Conservation (phyloP, 2,329 filamentous ascomycete genomes). For the Aspergillus brunneoviolaceus region DNA sequence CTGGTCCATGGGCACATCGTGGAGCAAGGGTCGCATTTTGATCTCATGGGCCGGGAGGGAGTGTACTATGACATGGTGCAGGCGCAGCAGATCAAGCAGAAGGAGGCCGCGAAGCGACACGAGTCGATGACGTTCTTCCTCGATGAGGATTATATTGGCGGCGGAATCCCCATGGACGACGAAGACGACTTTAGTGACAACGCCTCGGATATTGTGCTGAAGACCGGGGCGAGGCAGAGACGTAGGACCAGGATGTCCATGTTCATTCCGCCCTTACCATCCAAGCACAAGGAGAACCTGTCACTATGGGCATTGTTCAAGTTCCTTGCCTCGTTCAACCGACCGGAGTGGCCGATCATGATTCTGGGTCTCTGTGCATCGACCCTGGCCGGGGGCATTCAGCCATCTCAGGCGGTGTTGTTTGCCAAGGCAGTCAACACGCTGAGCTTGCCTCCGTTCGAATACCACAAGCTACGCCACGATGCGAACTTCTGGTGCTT, state of each 20-base stretch:
- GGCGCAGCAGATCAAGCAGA: constrained; percentile 58
- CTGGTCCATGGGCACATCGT: constrained; percentile 78
- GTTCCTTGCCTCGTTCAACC: constrained; percentile 76
- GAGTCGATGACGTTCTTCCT: constrained; percentile 15
- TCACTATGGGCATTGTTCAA: constrained; percentile 70
- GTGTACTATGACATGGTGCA: constrained; percentile 79
- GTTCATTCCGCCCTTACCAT: constrained; percentile 1
- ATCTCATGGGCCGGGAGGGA: constrained; percentile 63
- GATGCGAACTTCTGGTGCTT: constrained; percentile 78
- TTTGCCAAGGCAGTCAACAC: constrained; percentile 81
- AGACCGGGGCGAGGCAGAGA: background rate
- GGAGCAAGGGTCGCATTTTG: constrained; percentile 80
- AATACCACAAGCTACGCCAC: constrained; percentile 58
- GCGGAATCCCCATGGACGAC: background rate
- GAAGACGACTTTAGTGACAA: constrained; percentile 11
- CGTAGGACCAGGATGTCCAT: constrained; percentile 10
- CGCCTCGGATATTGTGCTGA: constrained; percentile 15
- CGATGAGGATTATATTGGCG: constrained; percentile 12
- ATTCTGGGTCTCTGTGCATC: constrained; percentile 67
- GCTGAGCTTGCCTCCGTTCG: constrained; percentile 56
- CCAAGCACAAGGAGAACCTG: constrained; percentile 39
- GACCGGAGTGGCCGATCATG: constrained; percentile 68
- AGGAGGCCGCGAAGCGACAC: background rate
- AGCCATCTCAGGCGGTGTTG: constrained; percentile 72
- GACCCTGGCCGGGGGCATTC: constrained; percentile 73